Conservation (phyloP, 169 alveolate species). For the Perkinsus marinus region DNA sequence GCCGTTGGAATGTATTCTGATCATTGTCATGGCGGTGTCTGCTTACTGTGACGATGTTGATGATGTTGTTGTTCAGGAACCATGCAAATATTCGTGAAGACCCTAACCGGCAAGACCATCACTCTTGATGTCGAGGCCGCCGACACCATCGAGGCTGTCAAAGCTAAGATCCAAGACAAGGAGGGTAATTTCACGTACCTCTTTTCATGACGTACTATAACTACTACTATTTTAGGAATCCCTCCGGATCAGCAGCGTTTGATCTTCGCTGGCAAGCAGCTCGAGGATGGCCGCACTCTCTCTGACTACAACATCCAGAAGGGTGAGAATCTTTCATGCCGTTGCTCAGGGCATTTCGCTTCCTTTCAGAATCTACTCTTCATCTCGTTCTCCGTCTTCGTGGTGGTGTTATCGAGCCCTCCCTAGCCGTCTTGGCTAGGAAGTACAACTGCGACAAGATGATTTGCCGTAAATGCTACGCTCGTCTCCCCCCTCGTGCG, state of each 20-base stretch:
- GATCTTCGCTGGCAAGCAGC: constrained; percentile 96
- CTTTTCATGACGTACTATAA: background rate
- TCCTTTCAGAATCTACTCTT: constrained; percentile 69
- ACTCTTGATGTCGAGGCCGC: constrained; percentile 89
- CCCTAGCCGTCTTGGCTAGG: constrained; percentile 93
- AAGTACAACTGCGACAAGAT: constrained; percentile 96
- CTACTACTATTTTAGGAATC: constrained; percentile 46
- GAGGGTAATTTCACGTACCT: constrained; percentile 53
- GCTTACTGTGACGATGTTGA: background rate
- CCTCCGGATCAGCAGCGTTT: constrained; percentile 99
- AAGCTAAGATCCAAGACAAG: constrained; percentile 92
- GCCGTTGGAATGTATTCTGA: no score
- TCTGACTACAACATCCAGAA: constrained; percentile 95
- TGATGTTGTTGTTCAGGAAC: background rate
- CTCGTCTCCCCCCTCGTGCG: constrained; percentile 98
- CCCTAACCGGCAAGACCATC: constrained; percentile 89
- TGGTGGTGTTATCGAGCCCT: constrained; percentile 99
- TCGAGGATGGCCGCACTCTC: constrained; percentile 95
- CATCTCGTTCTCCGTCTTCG: constrained; percentile 94
- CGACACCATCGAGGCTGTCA: constrained; percentile 91
- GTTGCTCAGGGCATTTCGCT: background rate
- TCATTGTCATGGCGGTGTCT: no score
- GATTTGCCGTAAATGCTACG: constrained; percentile 91
- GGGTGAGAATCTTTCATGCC: constrained; percentile 36
- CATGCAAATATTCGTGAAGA: constrained; percentile 88